Conservation (phyloP, 1,284 basidiomycete species). For the Fomitopsis pinicola region DNA sequence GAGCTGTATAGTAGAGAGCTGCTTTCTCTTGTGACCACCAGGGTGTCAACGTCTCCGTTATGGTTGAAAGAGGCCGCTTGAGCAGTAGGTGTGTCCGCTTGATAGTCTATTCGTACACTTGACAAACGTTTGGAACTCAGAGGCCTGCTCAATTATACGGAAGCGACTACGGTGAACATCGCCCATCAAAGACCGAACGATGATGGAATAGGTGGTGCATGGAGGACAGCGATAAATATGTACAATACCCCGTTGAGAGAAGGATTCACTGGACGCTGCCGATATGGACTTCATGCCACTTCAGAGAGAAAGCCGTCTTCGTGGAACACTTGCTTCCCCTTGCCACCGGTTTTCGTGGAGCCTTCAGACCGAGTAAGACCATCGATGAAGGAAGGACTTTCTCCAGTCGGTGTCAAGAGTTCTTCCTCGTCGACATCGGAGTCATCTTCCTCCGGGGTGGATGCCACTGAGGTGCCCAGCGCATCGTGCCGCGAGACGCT, state of each 20-base stretch:
- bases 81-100: too few relatives aligned
- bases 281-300: background rate
- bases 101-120: too few relatives aligned
- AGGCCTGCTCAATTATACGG: too few relatives aligned
- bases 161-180: too few relatives aligned
- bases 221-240: background rate
- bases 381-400: background rate
- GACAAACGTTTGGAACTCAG: too few relatives aligned
- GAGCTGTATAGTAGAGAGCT: background rate
- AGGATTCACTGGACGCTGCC: background rate
- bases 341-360: background rate
- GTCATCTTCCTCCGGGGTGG: background rate
- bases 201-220: too few relatives aligned
- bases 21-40: background rate
- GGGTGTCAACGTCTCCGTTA: background rate
- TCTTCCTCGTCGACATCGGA: background rate
- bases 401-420: background rate
- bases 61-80: background rate
- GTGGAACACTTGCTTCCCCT: background rate
- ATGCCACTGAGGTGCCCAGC: background rate
- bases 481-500: background rate
- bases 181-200: too few relatives aligned
- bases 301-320: background rate
- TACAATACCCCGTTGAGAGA: background rate
- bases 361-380: too few relatives aligned